These are phyloP conservation scores for Yamadazyma oceani DNA, from an alignment of 1,139 yeast genomes.

Conservation along the genomic window DNA sequence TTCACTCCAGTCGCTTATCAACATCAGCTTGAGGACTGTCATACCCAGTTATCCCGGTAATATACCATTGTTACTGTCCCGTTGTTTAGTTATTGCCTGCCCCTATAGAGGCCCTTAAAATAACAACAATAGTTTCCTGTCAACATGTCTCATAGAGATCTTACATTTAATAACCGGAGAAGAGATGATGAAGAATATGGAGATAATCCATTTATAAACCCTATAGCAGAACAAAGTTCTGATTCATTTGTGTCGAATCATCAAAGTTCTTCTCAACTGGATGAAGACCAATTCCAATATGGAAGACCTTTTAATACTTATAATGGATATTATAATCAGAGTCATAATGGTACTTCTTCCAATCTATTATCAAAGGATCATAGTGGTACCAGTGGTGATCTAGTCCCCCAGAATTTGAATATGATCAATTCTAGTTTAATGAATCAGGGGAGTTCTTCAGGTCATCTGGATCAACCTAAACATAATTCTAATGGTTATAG, in stretches of 20 bases:
- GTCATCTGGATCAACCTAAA: too few species aligned
- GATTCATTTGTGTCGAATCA: constrained; percentile 27
- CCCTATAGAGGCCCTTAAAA: too few species aligned
- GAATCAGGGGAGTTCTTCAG: constrained; percentile 5
- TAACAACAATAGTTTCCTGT: background rate
- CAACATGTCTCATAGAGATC: constrained; percentile 35
- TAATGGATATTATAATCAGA: constrained; percentile 43
- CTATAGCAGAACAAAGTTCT: constrained; percentile 25
- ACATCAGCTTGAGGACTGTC: too few species aligned
- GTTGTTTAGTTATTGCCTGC: too few species aligned
- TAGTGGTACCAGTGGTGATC: constrained; percentile 19
- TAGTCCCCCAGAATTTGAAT: constrained; percentile 13
- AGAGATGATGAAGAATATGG: constrained; percentile 16
- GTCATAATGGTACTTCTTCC: constrained; percentile 39
- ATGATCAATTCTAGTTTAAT: constrained; percentile 14
- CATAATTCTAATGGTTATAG: constrained; percentile 5
- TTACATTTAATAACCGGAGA: constrained; percentile 26
- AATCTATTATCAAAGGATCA: constrained; percentile 28
- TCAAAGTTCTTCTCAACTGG: constrained; percentile 23
- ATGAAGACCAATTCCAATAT: constrained; percentile 27
- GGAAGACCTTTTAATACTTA: constrained; percentile 44
- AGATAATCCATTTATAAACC: constrained; percentile 28
- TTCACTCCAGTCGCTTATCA: too few species aligned
- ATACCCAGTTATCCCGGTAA: too few species aligned
- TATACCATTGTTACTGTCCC: too few species aligned